Percentiles rank a stretch among this genome's conserved stretches.
These are phyloP conservation scores for Euryodendron excelsum DNA, from an alignment of 148 eudicot genomes.

Conservation along the genomic window DNA sequence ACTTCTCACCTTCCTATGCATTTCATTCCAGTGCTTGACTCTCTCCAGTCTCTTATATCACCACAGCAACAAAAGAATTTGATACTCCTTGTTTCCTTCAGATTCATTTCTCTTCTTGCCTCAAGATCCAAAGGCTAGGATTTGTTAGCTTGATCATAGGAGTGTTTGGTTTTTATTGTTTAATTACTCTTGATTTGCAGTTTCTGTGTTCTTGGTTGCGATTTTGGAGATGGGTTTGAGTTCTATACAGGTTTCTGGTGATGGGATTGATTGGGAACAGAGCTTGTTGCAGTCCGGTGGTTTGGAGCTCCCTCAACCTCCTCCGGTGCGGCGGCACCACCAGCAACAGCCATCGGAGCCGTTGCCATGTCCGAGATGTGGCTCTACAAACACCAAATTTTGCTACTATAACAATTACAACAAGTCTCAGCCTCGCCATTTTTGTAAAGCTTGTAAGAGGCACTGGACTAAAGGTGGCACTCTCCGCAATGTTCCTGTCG, in stretches of 20 bases:
- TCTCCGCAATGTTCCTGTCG: conserved; percentile 83
- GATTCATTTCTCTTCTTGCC: conserved; percentile 26
- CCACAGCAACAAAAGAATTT: conserved; percentile 20
- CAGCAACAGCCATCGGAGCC: conserved; percentile 37
- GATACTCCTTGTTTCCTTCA: conserved; percentile 26
- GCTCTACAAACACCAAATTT: conserved; percentile 77
- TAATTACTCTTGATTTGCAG: not conserved
- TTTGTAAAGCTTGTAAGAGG: conserved; percentile 86
- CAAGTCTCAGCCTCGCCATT: conserved; percentile 84
- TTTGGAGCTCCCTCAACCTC: conserved; percentile 33
- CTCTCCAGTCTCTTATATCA: conserved; percentile 21
- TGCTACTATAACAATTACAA: conserved; percentile 96
- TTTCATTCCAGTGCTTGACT: conserved; percentile 18
- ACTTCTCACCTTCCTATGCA: conserved; percentile 46
- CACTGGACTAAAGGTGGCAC: conserved; percentile 99
- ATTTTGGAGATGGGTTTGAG: conserved; percentile 56
- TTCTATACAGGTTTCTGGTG: conserved; percentile 57
- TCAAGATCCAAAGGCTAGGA: conserved; percentile 30
- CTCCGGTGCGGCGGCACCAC: conserved; percentile 26
- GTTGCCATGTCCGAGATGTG: conserved; percentile 78
- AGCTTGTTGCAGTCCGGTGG: conserved; percentile 17
- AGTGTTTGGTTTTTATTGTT: too few relatives aligned
- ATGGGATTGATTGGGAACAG: conserved; percentile 43
- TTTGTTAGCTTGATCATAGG: not conserved
- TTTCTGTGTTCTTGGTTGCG: not conserved